These are phyloP conservation scores for Danielia reshetovae DNA, from an alignment of 805 yeast species.

Conservation along the genomic window DNA sequence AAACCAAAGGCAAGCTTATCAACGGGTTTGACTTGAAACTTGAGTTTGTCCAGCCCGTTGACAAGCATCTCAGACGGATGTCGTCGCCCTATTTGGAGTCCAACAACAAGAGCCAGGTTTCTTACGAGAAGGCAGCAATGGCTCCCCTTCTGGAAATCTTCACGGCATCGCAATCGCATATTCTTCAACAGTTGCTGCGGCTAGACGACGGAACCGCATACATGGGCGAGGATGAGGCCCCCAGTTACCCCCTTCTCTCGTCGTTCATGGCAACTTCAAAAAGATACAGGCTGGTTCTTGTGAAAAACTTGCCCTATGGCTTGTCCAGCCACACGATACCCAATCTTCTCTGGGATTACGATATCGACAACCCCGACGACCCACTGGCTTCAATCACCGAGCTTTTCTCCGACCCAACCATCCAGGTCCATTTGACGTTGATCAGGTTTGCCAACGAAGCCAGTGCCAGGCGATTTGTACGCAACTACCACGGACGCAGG, in stretches of 20 bases:
- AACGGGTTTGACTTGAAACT: slow-evolving; percentile 49
- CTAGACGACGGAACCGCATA: slow-evolving; percentile 7
- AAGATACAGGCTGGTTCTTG: slow-evolving; percentile 30
- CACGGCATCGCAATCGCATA: background rate
- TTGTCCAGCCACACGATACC: slow-evolving; percentile 35
- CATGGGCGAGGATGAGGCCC: slow-evolving; percentile 8
- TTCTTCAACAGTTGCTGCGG: slow-evolving; percentile 1
- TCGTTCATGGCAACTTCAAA: slow-evolving; percentile 15
- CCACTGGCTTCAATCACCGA: slow-evolving; percentile 19
- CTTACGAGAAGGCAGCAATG: background rate
- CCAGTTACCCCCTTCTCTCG: slow-evolving; percentile 13
- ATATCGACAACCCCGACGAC: slow-evolving; percentile 26
- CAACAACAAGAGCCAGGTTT: background rate
- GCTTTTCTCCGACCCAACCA: slow-evolving; percentile 23
- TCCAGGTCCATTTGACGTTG: slow-evolving; percentile 26
- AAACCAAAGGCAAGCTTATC: slow-evolving; percentile 44
- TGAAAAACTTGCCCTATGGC: slow-evolving; percentile 46
- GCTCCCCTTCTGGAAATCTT: slow-evolving; percentile 1
- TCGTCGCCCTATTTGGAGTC: slow-evolving; percentile 26
- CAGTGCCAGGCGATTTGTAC: slow-evolving; percentile 50
- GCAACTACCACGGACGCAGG: slow-evolving; percentile 49
- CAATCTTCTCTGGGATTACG: slow-evolving; percentile 47
- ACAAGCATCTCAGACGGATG: slow-evolving; percentile 22
- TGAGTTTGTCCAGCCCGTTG: slow-evolving; percentile 37
- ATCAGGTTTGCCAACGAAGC: slow-evolving; percentile 41